Evolutionary conservation across 2,329 filamentous ascomycete species (phyloP).

Genomic region (Coniella vitis): DNA sequence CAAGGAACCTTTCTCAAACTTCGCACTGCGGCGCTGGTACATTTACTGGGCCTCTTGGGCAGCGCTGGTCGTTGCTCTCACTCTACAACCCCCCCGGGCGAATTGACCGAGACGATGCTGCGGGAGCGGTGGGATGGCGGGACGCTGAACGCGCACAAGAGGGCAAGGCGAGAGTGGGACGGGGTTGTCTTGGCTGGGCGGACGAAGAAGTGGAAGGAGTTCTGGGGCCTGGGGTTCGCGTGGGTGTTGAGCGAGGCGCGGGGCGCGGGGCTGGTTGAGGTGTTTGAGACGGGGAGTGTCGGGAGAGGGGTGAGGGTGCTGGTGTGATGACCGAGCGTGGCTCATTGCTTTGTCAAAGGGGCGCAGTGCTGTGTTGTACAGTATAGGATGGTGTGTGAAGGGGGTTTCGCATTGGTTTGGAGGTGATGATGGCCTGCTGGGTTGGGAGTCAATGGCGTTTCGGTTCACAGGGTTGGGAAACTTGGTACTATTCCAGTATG

Average conservation of each 20-base stretch:
- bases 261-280: constrained; percentile 62
- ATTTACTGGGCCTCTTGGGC: constrained; percentile 49
- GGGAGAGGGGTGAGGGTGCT: constrained; percentile 54
- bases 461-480: no score
- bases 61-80: no score
- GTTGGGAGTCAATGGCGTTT: no score
- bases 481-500: no score
- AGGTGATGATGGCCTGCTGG: no score
- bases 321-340: constrained; percentile 26
- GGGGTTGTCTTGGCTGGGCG: constrained; percentile 50
- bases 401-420: no score
- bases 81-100: constrained; percentile 45
- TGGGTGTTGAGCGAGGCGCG: constrained; percentile 67
- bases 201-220: constrained; percentile 64
- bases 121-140: constrained; percentile 67
- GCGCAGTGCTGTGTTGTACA: no score
- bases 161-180: constrained; percentile 45
- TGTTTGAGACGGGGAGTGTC: constrained; percentile 71
- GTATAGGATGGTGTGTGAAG: no score
- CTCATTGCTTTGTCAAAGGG: no score
- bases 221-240: constrained; percentile 62
- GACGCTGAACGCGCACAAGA: constrained; percentile 38
- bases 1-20: constrained; percentile 64
- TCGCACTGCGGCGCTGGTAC: constrained; percentile 51
- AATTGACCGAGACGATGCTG: constrained; percentile 55